Evolutionary conservation across 2,329 filamentous ascomycete genomes (phyloP).

Genomic region (Fusarium sp.): DNA sequence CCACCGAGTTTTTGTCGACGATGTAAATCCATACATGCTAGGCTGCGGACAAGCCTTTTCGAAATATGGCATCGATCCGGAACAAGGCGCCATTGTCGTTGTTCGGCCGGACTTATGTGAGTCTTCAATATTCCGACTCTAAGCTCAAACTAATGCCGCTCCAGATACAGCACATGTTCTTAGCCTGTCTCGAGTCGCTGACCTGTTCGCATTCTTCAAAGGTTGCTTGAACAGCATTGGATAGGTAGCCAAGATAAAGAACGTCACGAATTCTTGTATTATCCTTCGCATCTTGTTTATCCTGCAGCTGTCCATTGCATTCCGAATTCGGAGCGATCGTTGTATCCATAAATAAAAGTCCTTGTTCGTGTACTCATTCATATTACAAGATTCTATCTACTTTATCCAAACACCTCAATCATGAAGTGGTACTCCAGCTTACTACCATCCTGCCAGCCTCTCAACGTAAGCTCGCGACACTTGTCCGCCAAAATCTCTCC

Average conservation of each 20-base stretch:
- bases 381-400: neutral
- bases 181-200: rapidly evolving
- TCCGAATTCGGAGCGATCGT: rapidly evolving
- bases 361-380: neutral
- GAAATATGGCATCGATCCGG: slow-evolving; percentile 19
- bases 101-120: slow-evolving; percentile 36
- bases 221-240: neutral
- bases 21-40: slow-evolving; percentile 15
- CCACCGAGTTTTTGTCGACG: slow-evolving; percentile 29
- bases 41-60: slow-evolving; percentile 14
- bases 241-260: neutral
- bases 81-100: slow-evolving; percentile 17
- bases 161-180: slow-evolving; percentile 21
- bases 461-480: slow-evolving; percentile 59
- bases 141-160: rapidly evolving
- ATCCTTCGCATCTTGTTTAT: too few species aligned
- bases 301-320: rapidly evolving
- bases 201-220: slow-evolving; percentile 1
- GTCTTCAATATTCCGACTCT: neutral
- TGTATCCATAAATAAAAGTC: too few species aligned
- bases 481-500: slow-evolving; percentile 65
- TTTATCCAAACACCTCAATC: slow-evolving; percentile 67
- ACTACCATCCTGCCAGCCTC: slow-evolving; percentile 60
- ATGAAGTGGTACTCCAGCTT: slow-evolving; percentile 66
- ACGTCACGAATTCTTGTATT: neutral